Evolutionary conservation across 345 rosid genomes (phyloP).

Genomic region (Diplotaxis tenuifolia): DNA sequence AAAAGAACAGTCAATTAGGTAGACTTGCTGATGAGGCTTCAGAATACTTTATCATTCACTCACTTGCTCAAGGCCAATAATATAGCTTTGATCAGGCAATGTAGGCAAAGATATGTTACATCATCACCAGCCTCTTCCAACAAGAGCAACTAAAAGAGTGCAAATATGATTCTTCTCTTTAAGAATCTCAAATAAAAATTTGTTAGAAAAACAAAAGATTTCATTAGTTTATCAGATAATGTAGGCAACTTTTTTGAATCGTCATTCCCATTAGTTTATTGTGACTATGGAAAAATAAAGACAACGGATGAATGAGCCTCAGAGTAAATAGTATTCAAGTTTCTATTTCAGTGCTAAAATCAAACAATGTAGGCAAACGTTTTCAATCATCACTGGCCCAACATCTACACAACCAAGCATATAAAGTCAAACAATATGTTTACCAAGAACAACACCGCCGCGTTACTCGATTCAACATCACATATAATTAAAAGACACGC

Average conservation of each 20-base stretch:
- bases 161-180: not conserved
- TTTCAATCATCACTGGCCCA: slow-evolving; percentile 30
- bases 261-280: not conserved
- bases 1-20: no score
- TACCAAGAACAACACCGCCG: not conserved
- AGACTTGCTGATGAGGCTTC: slow-evolving; percentile 23
- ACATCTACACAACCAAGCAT: not conserved
- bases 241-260: slow-evolving; percentile 28
- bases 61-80: slow-evolving; percentile 27
- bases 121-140: slow-evolving; percentile 28
- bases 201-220: not conserved
- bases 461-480: not conserved
- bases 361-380: slow-evolving; percentile 35
- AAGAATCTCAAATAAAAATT: not conserved
- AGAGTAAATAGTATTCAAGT: slow-evolving; percentile 14
- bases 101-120: slow-evolving; percentile 36
- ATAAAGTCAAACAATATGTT: not conserved
- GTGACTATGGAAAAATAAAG: not conserved
- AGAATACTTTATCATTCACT: slow-evolving; percentile 28
- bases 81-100: slow-evolving; percentile 31
- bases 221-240: slow-evolving; percentile 25
- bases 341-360: slow-evolving; percentile 11
- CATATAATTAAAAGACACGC: no score
- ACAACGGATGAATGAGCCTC: slow-evolving; percentile 11
- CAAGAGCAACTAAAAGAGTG: not conserved